Evolutionary conservation across 169 alveolate genomes (phyloP), one percentile per base, ranked within the genome.

Genomic region (Plasmodium gaboni): DNA sequence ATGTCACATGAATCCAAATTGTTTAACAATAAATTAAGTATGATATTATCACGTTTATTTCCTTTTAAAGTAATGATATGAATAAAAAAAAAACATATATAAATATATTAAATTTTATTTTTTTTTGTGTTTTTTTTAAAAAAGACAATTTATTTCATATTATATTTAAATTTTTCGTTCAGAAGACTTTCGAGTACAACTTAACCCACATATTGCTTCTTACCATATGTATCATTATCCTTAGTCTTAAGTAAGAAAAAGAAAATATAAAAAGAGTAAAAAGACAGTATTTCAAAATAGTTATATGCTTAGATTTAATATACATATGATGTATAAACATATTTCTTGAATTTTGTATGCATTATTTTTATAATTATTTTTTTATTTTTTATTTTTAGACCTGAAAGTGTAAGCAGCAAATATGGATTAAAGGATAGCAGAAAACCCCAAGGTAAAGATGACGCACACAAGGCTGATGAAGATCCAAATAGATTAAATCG

Each of bases 161-260:
- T 5, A 46, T 24, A 22, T 32, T n/a, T 46, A 13, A 63, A 22
- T 69, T 63, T 2, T 13, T 76, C 32, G 22, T 63, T 80, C 55
- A 51, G 70, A 46, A 65, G 59, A 80, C 70, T 46, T 80, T 80
- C 28, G 90, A 80, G 63, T 80, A 80, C 71, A 80, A 80, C 72
- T 72, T 80, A 64, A 80, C 90, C 28, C 90, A 80, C 71, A 80
- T 80, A 65, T 48, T 80, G 46, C 90, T 80, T 46, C 72, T 80
- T 28, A 80, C 90, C 71, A 67, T 80, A 80, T 80, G 90, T 48
- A 80, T 80, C 67, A 80, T 80, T 70, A 67, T 80, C 15, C 90
- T 80, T 80, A 80, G 90, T 44, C 73, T 80, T n/a, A 80, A 80
- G 90, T 80, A 80, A 80, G 42, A 59, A 28, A 55, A 53, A 7